Evolutionary conservation across 208 protist species (phyloP).

Genomic region (Borovskyia barvae): DNA sequence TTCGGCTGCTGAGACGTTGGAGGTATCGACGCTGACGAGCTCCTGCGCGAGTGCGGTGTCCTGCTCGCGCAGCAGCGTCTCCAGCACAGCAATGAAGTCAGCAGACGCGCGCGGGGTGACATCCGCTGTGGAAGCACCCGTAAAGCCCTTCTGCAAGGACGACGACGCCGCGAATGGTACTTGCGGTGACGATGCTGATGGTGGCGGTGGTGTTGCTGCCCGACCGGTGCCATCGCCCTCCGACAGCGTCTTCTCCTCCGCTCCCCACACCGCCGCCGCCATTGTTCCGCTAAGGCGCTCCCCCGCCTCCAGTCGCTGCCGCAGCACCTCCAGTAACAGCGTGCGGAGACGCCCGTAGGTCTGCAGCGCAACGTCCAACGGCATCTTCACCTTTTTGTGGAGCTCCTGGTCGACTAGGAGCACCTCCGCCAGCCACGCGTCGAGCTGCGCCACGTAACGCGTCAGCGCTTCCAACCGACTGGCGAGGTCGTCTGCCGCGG

Average conservation of each 20-base stretch:
- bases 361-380: slow-evolving; percentile 21
- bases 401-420: slow-evolving; percentile 19
- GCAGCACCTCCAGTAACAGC: slow-evolving; percentile 34
- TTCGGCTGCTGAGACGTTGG: no score
- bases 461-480: slow-evolving; percentile 21
- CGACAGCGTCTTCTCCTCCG: background rate
- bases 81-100: slow-evolving; percentile 37
- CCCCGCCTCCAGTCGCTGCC: slow-evolving; percentile 28
- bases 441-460: slow-evolving; percentile 29
- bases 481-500: slow-evolving; percentile 26
- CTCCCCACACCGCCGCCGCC: background rate
- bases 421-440: slow-evolving; percentile 23
- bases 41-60: background rate
- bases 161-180: background rate
- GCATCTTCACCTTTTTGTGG: slow-evolving; percentile 30
- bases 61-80: slow-evolving; percentile 18
- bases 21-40: no score
- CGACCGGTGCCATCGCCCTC: background rate
- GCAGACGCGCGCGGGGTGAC: slow-evolving; percentile 33
- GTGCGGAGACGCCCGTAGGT: slow-evolving; percentile 25
- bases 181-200: slow-evolving; percentile 2
- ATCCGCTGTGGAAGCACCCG: no score
- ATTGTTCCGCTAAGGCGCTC: background rate
- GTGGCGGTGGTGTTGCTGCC: background rate
- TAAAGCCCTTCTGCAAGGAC: no score